phyloP scores from a whole-genome alignment of 2,329 filamentous ascomycete genomes.

The Coniella vitis region DNA sequence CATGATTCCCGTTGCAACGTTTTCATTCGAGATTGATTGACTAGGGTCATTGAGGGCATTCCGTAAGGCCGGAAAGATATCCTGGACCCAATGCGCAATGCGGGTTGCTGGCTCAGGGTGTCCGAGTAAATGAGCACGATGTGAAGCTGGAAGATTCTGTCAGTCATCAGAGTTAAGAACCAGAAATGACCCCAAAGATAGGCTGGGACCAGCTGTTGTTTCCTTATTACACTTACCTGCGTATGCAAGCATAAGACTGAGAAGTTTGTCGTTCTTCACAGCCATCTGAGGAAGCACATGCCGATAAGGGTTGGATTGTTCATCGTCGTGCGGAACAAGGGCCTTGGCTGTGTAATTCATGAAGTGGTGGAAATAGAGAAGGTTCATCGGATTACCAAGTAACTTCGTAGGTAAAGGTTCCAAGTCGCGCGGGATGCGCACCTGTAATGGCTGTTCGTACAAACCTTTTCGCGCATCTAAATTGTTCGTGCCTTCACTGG shows the following conservation, averaged over 20 bases:
- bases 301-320: conserved; percentile 46
- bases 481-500: not conserved
- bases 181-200: not conserved
- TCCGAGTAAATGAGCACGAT: conserved; percentile 66
- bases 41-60: conserved; percentile 55
- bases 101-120: conserved; percentile 69
- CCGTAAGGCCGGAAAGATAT: conserved; percentile 69
- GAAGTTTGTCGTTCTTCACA: conserved; percentile 60
- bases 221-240: conserved; percentile 36
- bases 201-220: not conserved
- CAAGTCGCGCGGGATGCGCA: conserved; percentile 44
- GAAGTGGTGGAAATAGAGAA: conserved; percentile 62
- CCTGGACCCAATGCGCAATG: conserved; percentile 73
- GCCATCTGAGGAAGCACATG: conserved; percentile 54
- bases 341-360: conserved; percentile 71
- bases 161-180: not conserved
- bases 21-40: conserved; percentile 62
- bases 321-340: conserved; percentile 44
- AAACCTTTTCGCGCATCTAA: conserved; percentile 47
- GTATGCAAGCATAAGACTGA: conserved; percentile 73
- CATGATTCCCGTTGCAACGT: conserved; percentile 78
- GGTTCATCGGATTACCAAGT: conserved; percentile 69
- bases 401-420: conserved; percentile 46
- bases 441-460: conserved; percentile 61
- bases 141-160: conserved; percentile 48